Conservation (phyloP, 805 yeast genomes). For the Lipomyces orientalis region DNA sequence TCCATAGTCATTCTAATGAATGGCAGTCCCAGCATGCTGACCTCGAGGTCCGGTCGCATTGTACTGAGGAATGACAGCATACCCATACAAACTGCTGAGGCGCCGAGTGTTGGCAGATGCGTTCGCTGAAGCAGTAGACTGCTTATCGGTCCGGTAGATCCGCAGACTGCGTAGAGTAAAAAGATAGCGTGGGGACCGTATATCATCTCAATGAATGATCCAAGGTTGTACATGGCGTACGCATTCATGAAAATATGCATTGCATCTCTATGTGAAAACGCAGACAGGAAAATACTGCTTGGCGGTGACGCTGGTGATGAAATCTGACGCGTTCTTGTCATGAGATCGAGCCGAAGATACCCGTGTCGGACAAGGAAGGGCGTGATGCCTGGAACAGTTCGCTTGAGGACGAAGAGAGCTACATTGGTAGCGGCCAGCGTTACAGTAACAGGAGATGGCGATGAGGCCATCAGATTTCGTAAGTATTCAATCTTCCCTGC, state of each 20-base stretch:
- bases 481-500: neutral
- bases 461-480: slow-evolving; percentile 3
- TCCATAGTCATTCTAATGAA: slow-evolving; percentile 7
- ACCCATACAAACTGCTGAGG: slow-evolving; percentile 34
- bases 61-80: slow-evolving; percentile 31
- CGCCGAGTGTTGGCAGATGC: slow-evolving; percentile 31
- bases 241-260: slow-evolving; percentile 25
- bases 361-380: slow-evolving; percentile 28
- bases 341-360: slow-evolving; percentile 28
- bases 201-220: slow-evolving; percentile 22
- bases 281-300: slow-evolving; percentile 19
- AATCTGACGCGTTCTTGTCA: slow-evolving; percentile 10
- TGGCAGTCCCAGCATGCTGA: slow-evolving; percentile 22
- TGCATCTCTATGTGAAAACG: slow-evolving; percentile 32
- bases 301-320: slow-evolving; percentile 15
- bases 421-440: slow-evolving; percentile 18
- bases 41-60: slow-evolving; percentile 18
- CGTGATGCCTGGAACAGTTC: slow-evolving; percentile 18
- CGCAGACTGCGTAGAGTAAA: slow-evolving; percentile 22
- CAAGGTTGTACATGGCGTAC: slow-evolving; percentile 29
- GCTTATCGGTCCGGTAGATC: slow-evolving; percentile 19
- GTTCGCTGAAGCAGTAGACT: slow-evolving; percentile 20
- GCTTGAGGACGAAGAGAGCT: slow-evolving; percentile 24
- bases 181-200: slow-evolving; percentile 24
- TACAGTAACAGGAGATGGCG: slow-evolving; percentile 29